These are phyloP conservation scores for Trichoderma asperellum DNA, from an alignment of 2,329 filamentous ascomycete genomes.

Conservation along the genomic window DNA sequence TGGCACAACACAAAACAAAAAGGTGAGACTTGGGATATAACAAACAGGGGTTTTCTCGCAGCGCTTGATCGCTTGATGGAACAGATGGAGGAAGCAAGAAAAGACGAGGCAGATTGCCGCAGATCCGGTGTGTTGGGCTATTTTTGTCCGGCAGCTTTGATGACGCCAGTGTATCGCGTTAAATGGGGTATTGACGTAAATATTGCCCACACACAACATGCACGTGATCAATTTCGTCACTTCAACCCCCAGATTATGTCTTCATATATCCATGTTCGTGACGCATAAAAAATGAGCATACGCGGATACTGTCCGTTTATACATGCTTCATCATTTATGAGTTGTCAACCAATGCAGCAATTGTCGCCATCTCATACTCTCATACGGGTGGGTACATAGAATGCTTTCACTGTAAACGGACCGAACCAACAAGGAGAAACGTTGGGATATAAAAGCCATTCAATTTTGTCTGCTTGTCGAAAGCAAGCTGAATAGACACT, in stretches of 20 bases:
- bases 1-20: background rate
- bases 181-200: constrained; percentile 16
- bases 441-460: background rate
- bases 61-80: background rate
- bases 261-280: background rate
- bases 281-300: background rate
- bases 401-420: background rate
- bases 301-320: background rate
- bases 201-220: background rate
- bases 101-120: background rate
- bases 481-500: constrained; percentile 13
- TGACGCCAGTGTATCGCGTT: constrained; percentile 7
- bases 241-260: background rate
- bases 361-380: background rate
- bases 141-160: constrained; percentile 39
- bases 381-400: too few relatives aligned
- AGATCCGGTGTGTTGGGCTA: constrained; percentile 37
- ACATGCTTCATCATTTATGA: background rate
- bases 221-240: constrained; percentile 13
- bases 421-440: background rate
- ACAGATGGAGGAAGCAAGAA: constrained; percentile 11
- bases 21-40: background rate
- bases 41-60: background rate
- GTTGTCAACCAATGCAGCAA: background rate
- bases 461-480: constrained; percentile 6